Conservation (phyloP, 179 eudicot species). For the Heliamphora pulchella region DNA sequence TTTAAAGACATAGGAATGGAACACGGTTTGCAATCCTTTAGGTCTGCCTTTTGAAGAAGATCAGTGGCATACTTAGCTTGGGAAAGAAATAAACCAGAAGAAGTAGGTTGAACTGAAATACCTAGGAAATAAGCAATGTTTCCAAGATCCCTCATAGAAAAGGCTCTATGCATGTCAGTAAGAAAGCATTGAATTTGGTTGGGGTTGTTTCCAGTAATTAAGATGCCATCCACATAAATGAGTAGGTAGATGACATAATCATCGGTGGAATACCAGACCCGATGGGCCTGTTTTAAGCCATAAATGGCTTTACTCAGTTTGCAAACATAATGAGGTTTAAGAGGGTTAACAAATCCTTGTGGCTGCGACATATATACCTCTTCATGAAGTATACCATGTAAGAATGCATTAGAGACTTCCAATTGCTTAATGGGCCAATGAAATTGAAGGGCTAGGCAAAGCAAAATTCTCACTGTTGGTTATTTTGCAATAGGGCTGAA, state of each 20-base stretch:
- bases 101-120: no score
- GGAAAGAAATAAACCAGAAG: no score
- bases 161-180: no score
- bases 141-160: no score
- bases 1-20: no score
- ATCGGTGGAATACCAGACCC: neutral
- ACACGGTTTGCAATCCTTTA: no score
- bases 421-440: neutral
- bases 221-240: neutral
- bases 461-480: neutral
- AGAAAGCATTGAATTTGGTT: no score
- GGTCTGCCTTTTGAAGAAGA: no score
- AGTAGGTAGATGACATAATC: neutral
- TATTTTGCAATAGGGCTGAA: neutral
- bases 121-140: no score
- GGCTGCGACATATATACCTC: neutral
- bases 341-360: neutral
- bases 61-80: no score
- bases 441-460: neutral
- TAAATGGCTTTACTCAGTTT: neutral
- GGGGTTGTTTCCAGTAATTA: no score
- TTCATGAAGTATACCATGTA: neutral
- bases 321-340: neutral
- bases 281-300: neutral
- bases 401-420: neutral